Percentiles rank a stretch among this genome's conserved stretches.
These are phyloP conservation scores for Penicillium sp. DNA, from an alignment of 2,329 filamentous ascomycete genomes.

Conservation along the genomic window DNA sequence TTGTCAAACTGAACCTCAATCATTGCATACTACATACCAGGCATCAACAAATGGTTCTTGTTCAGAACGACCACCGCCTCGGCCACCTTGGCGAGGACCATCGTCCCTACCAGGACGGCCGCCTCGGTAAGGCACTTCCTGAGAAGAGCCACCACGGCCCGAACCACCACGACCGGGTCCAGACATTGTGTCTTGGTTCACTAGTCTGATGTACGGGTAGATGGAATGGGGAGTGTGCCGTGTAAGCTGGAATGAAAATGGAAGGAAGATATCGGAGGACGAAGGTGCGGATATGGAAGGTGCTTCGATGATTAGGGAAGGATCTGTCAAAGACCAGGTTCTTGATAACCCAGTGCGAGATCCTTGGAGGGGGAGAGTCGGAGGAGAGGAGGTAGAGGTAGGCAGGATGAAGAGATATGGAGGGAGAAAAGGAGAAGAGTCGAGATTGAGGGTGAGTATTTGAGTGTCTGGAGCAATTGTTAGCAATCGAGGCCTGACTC, in stretches of 20 bases:
- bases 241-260: not conserved
- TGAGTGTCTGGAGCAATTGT: slow-evolving; percentile 1
- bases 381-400: not conserved
- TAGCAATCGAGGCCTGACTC: not conserved
- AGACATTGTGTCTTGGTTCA: slow-evolving; percentile 1
- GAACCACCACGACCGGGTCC: not conserved
- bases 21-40: slow-evolving; percentile 9
- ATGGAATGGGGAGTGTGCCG: not conserved
- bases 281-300: not conserved
- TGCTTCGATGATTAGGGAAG: not conserved
- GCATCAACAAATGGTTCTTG: not conserved
- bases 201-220: not conserved
- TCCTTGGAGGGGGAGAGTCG: not conserved
- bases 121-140: slow-evolving; percentile 1
- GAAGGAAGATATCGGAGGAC: not conserved
- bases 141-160: not conserved
- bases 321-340: slow-evolving; percentile 1
- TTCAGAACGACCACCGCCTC: not conserved
- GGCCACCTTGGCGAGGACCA: slow-evolving; percentile 4
- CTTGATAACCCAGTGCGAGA: not conserved
- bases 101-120: slow-evolving; percentile 9
- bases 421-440: not conserved
- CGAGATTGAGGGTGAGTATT: not conserved
- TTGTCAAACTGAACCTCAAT: not conserved
- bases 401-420: not conserved